phyloP scores from a whole-genome alignment of 805 yeast species.

The Starmerella bombicola region DNA sequence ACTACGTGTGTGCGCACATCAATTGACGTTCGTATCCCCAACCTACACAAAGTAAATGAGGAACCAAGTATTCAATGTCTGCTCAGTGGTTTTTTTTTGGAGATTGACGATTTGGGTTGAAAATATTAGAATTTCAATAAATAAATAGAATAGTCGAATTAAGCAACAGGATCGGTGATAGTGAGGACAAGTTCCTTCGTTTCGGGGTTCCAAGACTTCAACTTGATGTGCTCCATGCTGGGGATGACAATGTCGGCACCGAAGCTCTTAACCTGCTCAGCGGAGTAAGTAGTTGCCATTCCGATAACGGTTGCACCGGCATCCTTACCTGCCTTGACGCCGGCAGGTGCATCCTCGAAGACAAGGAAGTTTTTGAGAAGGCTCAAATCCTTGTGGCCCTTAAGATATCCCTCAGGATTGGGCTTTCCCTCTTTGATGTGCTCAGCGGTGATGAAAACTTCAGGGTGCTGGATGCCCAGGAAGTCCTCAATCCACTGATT shows the following conservation, averaged over 20 bases:
- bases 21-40: no score
- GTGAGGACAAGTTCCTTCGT: constrained; percentile 22
- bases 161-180: constrained; percentile 20
- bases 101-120: no score
- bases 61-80: no score
- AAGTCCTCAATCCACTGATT: constrained; percentile 61
- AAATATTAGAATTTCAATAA: neutral
- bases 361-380: constrained; percentile 36
- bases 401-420: constrained; percentile 65
- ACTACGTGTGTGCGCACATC: no score
- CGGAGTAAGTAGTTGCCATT: constrained; percentile 65
- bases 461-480: constrained; percentile 50
- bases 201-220: constrained; percentile 40
- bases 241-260: constrained; percentile 77
- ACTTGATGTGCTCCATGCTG: constrained; percentile 51
- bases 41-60: no score
- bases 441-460: constrained; percentile 70
- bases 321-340: constrained; percentile 68
- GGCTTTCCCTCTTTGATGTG: constrained; percentile 74
- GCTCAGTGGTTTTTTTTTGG: no score
- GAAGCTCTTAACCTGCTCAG: constrained; percentile 52
- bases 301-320: constrained; percentile 79
- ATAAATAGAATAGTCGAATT: constrained; percentile 4
- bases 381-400: constrained; percentile 29
- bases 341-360: constrained; percentile 85